Evolutionary conservation across 83 land plant species (phyloP).

Genomic region (Picea abies): DNA sequence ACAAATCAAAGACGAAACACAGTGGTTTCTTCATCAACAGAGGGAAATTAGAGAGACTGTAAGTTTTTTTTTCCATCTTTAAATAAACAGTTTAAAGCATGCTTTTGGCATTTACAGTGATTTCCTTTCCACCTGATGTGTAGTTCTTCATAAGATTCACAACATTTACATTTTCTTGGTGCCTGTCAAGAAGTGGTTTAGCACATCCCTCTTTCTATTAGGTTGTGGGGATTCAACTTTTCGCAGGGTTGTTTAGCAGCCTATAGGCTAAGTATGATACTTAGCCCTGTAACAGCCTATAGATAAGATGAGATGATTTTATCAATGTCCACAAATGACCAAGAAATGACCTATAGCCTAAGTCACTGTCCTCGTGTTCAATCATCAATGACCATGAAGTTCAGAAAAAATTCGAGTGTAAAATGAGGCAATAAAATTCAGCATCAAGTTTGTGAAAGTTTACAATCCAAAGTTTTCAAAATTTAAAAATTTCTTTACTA

Average conservation of each 20-base stretch:
- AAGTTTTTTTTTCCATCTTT: slow-evolving; percentile 26
- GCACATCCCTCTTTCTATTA: background rate
- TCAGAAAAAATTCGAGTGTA: no score
- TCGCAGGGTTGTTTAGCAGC: background rate
- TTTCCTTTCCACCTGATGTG: background rate
- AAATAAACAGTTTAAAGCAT: background rate
- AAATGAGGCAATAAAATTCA: no score
- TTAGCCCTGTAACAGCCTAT: no score
- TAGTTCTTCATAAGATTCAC: background rate
- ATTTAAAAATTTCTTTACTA: no score
- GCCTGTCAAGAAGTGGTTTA: background rate
- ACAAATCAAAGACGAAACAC: slow-evolving; percentile 83
- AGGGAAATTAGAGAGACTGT: slow-evolving; percentile 90
- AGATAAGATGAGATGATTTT: no score
- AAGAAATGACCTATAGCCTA: no score
- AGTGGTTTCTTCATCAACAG: slow-evolving; percentile 93
- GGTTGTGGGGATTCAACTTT: background rate
- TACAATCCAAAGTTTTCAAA: no score
- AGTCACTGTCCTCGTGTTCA: no score
- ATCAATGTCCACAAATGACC: no score
- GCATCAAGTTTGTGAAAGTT: no score
- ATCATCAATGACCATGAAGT: no score
- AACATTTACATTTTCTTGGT: background rate
- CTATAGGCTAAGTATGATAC: background rate
- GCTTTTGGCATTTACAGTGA: background rate